Evolutionary conservation across 208 protist genomes (phyloP).

Genomic region (Leishmania gerbilli): DNA sequence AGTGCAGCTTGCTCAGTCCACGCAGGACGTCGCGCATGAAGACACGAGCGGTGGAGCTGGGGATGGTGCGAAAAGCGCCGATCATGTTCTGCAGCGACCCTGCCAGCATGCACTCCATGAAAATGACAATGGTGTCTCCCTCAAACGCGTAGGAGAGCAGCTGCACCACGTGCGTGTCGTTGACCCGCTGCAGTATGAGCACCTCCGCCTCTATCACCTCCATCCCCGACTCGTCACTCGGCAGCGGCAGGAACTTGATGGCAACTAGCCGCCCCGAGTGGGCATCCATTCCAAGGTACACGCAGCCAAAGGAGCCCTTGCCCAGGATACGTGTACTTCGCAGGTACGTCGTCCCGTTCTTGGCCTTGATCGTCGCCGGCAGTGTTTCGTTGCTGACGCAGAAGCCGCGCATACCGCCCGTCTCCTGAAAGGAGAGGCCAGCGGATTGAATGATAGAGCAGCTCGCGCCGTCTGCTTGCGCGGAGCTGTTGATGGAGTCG

Average conservation of each 20-base stretch:
- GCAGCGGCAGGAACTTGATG: conserved; percentile 86
- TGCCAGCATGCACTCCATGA: conserved; percentile 93
- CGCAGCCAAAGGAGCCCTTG: conserved; percentile 83
- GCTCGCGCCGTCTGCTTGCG: conserved; percentile 12
- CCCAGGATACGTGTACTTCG: conserved; percentile 83
- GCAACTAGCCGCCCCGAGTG: conserved; percentile 79
- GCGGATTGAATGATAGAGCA: conserved; percentile 51
- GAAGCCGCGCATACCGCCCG: conserved; percentile 15
- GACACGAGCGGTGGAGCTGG: conserved; percentile 55
- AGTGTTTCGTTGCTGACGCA: conserved; percentile 16
- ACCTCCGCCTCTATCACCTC: conserved; percentile 80
- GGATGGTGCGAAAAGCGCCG: conserved; percentile 69
- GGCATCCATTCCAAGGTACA: conserved; percentile 88
- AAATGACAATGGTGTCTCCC: conserved; percentile 68
- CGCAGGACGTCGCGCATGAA: conserved; percentile 87
- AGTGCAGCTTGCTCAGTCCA: conserved; percentile 85
- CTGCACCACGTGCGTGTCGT: conserved; percentile 86
- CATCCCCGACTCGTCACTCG: conserved; percentile 62
- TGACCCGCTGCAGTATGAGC: conserved; percentile 79
- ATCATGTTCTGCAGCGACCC: conserved; percentile 86
- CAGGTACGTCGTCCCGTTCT: conserved; percentile 76
- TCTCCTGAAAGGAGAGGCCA: conserved; percentile 34
- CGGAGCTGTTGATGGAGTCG: conserved; percentile 6
- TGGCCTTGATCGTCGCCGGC: conserved; percentile 66
- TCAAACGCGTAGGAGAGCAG: conserved; percentile 86